Evolutionary conservation across 2,329 filamentous ascomycete genomes (phyloP), one percentile per base, ranked within the genome.

Genomic region (Phialophora expanda): DNA sequence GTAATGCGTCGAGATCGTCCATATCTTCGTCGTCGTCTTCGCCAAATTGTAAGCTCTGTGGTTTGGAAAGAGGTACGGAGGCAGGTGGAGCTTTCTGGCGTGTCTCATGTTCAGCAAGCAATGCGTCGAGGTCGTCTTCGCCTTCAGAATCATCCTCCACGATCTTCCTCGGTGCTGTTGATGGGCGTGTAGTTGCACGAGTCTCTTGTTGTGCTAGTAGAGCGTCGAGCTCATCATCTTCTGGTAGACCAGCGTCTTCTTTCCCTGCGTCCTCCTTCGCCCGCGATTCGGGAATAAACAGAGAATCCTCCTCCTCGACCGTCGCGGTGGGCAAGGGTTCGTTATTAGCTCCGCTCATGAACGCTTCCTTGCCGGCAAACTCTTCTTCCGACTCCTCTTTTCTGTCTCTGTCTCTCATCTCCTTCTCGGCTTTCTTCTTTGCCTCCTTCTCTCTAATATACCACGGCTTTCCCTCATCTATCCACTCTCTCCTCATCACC

Each of bases 401-500:
- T 30, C 61, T 44, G 30, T 68, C 64, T 30, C 61, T 44, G 26
- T 64, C 64, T 20, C 53, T 57, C 17, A 57, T 61, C 46, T 64
- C 50, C 22, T 66, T 60, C 17, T 60, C 44, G 20, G 48, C 62
- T 14, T 67, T 64, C 38, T 65, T 62, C 14, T 64, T 50, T 7
- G 54, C 46, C 24, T 62, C 55, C 51, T 61, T 64, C 1, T 67
- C 60, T 30, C 62, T 65, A 46, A 69, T 22, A 51, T 72, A 71
- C 12, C 70, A 70, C 20, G 77, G 75, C 66, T 79, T 83, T 62
- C 80, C 82, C 76, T 96, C 91, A 64, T 94, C 86, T 70, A 98
- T 94, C 90, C 92, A 96, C 69, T 90, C 88, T 75, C 86, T 87
- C 66, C 94, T 85, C 79, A 89, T 90, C 34, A 87, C 85, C 69